Percentiles rank a stretch among this genome's conserved stretches.
These are phyloP conservation scores for Dinochytrium kinnereticum DNA, from an alignment of 371 early-diverging fungal species.

Conservation along the genomic window DNA sequence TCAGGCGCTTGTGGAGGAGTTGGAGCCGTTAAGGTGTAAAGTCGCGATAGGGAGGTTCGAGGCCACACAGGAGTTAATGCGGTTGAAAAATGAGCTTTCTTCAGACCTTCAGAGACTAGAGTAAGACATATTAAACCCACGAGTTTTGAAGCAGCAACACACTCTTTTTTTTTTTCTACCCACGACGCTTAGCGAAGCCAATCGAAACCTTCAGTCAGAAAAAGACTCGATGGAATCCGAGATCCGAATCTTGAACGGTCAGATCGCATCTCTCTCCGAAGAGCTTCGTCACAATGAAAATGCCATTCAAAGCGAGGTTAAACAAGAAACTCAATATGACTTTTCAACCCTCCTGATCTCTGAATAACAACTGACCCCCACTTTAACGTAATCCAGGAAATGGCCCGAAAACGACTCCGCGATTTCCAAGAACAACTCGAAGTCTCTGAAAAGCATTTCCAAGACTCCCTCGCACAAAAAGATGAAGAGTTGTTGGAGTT, in stretches of 20 bases:
- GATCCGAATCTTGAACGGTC: conserved; percentile 24
- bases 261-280: conserved; percentile 27
- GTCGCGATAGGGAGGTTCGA: conserved; percentile 37
- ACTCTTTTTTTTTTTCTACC: neutral
- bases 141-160: too few species aligned
- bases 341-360: too few species aligned
- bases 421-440: conserved; percentile 28
- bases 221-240: conserved; percentile 25
- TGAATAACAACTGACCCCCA: too few species aligned
- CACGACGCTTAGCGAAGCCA: conserved; percentile 25
- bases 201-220: conserved; percentile 20
- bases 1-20: conserved; percentile 26
- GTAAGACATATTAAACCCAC: too few species aligned
- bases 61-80: conserved; percentile 42
- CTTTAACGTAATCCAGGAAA: too few species aligned
- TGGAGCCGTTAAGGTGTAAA: conserved; percentile 45
- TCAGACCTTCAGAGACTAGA: conserved; percentile 17
- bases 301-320: conserved; percentile 18
- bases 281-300: conserved; percentile 39
- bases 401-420: conserved; percentile 19
- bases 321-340: neutral
- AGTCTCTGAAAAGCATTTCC: neutral
- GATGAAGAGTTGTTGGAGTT: conserved; percentile 16
- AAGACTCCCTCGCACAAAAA: conserved; percentile 13
- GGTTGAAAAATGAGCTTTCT: conserved; percentile 21